These are phyloP conservation scores for Populus ilicifolia DNA, from an alignment of 345 rosid genomes.

Conservation along the genomic window DNA sequence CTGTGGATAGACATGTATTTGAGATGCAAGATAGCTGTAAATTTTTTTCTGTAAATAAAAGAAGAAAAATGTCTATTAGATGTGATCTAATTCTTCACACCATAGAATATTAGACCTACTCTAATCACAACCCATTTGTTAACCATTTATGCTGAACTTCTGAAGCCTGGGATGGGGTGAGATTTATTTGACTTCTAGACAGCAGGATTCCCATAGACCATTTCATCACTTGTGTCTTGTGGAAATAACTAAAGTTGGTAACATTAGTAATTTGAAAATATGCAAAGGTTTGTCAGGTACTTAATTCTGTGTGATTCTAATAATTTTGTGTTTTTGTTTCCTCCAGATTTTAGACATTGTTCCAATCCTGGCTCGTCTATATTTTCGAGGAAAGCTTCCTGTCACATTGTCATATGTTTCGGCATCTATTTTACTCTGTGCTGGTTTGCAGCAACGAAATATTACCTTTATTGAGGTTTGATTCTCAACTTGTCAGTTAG, in stretches of 20 bases:
- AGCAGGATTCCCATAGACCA: background rate
- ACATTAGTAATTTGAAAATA: background rate
- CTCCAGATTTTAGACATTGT: conserved; percentile 60
- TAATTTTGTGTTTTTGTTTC: background rate
- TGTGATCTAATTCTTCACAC: background rate
- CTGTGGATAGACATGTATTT: background rate
- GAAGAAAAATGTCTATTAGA: background rate
- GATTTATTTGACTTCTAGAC: background rate
- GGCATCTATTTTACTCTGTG: conserved; percentile 75
- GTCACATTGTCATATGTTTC: conserved; percentile 68
- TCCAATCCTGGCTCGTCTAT: conserved; percentile 63
- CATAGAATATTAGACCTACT: background rate
- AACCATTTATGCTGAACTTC: background rate
- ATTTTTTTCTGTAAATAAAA: background rate
- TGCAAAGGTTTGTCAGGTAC: background rate
- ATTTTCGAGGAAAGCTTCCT: conserved; percentile 81
- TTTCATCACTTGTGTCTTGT: background rate
- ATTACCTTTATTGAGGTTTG: conserved; percentile 67
- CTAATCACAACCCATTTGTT: background rate
- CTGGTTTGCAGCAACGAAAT: conserved; percentile 78
- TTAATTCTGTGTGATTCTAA: background rate
- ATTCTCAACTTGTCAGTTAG: conserved; percentile 2
- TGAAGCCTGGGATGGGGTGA: background rate
- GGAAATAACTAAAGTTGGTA: background rate
- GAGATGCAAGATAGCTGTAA: background rate